Conservation (phyloP, 495 filamentous ascomycete species). For the Elasticomyces elasticus region DNA sequence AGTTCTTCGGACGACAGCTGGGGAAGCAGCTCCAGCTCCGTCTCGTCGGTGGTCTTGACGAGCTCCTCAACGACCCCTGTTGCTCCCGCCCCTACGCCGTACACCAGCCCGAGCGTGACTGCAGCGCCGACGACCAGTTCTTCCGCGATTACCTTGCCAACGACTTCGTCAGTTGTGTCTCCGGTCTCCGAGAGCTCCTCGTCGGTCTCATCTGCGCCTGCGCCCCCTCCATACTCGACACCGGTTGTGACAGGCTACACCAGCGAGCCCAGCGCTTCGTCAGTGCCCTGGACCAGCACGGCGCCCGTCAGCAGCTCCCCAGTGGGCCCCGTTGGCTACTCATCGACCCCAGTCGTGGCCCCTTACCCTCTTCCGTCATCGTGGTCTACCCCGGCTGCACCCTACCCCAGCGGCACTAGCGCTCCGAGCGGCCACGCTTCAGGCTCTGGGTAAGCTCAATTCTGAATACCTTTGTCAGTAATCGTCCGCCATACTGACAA, state of each 20-base stretch:
- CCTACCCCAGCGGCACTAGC: background rate
- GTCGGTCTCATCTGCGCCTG: too few species aligned
- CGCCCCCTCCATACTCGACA: too few species aligned
- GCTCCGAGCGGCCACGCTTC: background rate
- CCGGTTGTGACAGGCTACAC: background rate
- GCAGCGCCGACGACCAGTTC: background rate
- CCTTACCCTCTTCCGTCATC: background rate
- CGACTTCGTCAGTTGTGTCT: too few species aligned
- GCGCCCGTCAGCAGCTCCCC: background rate
- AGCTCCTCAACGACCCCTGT: background rate
- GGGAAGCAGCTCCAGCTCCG: too few species aligned
- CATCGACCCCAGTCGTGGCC: background rate
- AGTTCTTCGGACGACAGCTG: background rate
- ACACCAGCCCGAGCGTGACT: conserved; percentile 1
- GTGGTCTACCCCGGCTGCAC: background rate
- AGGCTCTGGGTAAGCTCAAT: background rate
- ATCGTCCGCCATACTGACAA: conserved; percentile 6
- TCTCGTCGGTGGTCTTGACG: background rate
- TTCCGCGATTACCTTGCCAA: too few species aligned
- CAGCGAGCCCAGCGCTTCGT: background rate
- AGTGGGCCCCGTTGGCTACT: background rate
- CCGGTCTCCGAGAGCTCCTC: too few species aligned
- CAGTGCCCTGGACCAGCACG: background rate
- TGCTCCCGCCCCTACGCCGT: background rate
- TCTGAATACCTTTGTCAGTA: background rate